A percentile compares a stretch with the other conserved stretches of the same genome.
phyloP scores from a whole-genome alignment of 2,329 filamentous ascomycete genomes.

The Chaetomium strumarium region DNA sequence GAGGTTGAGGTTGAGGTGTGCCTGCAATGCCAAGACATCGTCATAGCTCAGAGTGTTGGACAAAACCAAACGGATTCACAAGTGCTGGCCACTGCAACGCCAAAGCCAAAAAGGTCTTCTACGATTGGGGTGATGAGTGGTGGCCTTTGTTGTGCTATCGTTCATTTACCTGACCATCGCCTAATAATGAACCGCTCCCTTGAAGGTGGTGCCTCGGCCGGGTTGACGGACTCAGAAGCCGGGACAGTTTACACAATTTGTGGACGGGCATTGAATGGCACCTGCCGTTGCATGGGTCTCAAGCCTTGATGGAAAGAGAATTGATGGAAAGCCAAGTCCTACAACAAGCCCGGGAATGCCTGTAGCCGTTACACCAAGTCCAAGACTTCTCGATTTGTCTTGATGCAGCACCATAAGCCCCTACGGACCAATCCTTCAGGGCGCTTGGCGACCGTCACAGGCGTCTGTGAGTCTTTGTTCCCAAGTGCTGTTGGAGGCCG shows the following conservation, averaged over 20 bases:
- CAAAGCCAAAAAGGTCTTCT: no score
- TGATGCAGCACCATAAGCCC: slow-evolving; percentile 1
- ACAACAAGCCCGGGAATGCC: no score
- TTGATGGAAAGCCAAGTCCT: no score
- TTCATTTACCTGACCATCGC: no score
- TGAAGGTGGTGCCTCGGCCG: slow-evolving; percentile 4
- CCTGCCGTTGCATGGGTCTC: background rate
- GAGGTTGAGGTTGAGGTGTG: background rate
- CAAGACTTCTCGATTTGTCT: slow-evolving; percentile 5
- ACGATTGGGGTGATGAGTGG: no score
- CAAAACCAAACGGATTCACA: no score
- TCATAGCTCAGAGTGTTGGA: no score
- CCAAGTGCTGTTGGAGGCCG: slow-evolving; percentile 7
- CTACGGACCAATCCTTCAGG: background rate
- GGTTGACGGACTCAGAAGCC: slow-evolving; percentile 13
- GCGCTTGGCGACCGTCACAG: slow-evolving; percentile 1
- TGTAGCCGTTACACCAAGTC: no score
- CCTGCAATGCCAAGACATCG: background rate
- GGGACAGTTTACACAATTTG: background rate
- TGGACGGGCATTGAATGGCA: background rate
- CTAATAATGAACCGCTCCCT: no score
- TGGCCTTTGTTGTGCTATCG: no score
- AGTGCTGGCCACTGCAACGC: no score
- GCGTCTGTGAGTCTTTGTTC: background rate
- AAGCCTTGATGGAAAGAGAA: background rate